phyloP scores from a whole-genome alignment of 768 basidiomycete genomes.

The Cantharellus cinnabarinus region DNA sequence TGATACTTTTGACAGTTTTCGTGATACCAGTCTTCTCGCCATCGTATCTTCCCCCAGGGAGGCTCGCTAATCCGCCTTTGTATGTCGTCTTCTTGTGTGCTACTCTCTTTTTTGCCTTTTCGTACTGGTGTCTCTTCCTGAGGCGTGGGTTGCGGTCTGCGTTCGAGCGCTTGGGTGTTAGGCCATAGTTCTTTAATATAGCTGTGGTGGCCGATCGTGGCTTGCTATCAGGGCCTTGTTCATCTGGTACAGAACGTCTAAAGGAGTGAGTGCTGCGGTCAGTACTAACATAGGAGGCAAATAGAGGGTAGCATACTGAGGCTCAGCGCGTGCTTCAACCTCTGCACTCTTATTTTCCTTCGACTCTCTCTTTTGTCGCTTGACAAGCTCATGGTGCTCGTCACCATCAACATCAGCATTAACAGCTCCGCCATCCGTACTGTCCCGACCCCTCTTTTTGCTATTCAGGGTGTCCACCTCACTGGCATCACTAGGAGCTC shows the following conservation, averaged over 20 bases:
- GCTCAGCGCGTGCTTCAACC: constrained; percentile 29
- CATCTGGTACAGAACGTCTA: background rate
- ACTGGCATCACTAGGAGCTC: constrained; percentile 21
- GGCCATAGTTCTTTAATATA: constrained; percentile 84
- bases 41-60: constrained; percentile 47
- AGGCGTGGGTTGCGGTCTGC: constrained; percentile 89
- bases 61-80: constrained; percentile 59
- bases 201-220: constrained; percentile 78
- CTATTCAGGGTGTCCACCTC: constrained; percentile 14
- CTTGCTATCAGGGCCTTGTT: constrained; percentile 20
- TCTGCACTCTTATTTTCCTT: constrained; percentile 66
- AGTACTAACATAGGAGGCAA: background rate
- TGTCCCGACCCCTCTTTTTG: constrained; percentile 21
- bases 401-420: constrained; percentile 28
- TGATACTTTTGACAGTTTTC: constrained; percentile 7
- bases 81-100: constrained; percentile 80
- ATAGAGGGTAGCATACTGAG: constrained; percentile 11
- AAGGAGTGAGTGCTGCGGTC: background rate
- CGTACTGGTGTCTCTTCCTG: constrained; percentile 77
- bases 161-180: constrained; percentile 79
- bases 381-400: constrained; percentile 84
- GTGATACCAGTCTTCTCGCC: constrained; percentile 90
- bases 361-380: constrained; percentile 44
- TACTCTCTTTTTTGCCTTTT: constrained; percentile 86
- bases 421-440: constrained; percentile 15